Evolutionary conservation across 2,329 filamentous ascomycete genomes (phyloP), one percentile per base, ranked within the genome.

Genomic region (Aspergillus versicolor): DNA sequence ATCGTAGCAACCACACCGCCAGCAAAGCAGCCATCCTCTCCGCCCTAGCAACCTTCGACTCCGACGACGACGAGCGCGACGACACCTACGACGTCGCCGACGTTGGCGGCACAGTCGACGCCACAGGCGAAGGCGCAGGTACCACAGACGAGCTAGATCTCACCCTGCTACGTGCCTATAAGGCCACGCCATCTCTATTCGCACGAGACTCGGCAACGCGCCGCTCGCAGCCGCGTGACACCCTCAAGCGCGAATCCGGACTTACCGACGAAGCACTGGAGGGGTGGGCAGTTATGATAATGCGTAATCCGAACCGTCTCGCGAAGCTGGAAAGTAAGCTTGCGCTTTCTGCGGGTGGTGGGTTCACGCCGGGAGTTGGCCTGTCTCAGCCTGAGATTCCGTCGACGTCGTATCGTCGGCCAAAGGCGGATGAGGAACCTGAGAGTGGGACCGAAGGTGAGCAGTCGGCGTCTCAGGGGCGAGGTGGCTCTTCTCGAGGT

Each of bases 201-300:
- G 83, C 80, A 5, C 84, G 92, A 17, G 89, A 92, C 58, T 82
- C 86, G 1, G 81, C 82, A 5, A 91, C 89, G 0, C 82, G 91
- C 52, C 81, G 89, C 60, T 81, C 88, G 0, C 80, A 82, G 21
- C 77, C 82, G 1, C 82, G 94, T 40, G 74, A 73, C 6, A 83
- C 82, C 34, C 71, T 99, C 48, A 89, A 87, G 64, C 82, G 83
- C 21, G 87, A 92, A 58, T 96, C 91, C 1, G 88, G 88, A 4
- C 91, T 97, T 91, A 92, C 91, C 0, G 92, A 97, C 65, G 93
- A 97, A 74, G 87, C 89, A 3, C 88, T 99, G 34, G 94, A 97
- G 74, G 94, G 94, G 5, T 99, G 93, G 92, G 91, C 84, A 0
- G 78, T 96, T 48, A 96, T 97, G 90, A 75, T 97, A 7, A 77